Evolutionary conservation across 257 asterid species (phyloP).

Genomic region (Salvia hispanica): DNA sequence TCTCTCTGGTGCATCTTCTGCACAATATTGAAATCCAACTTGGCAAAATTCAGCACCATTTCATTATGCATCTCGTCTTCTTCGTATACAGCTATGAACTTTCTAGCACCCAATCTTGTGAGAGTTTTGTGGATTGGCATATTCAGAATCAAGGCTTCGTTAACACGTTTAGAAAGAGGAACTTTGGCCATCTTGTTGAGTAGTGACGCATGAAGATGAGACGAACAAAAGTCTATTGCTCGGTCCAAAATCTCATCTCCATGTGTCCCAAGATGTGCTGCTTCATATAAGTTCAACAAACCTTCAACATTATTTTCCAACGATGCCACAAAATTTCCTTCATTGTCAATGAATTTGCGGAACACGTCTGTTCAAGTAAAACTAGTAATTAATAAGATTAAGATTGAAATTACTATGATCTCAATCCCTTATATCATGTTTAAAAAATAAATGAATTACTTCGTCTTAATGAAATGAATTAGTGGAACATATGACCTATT

Average conservation of each 20-base stretch:
- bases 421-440: no score
- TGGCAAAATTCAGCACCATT: slow-evolving; percentile 1
- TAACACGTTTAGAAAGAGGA: not conserved
- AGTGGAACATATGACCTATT: no score
- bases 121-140: slow-evolving; percentile 14
- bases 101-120: slow-evolving; percentile 8
- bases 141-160: not conserved
- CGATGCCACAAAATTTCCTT: not conserved
- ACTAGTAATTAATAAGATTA: no score
- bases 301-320: slow-evolving; percentile 4
- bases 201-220: slow-evolving; percentile 1
- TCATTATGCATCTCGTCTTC: not conserved
- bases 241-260: slow-evolving; percentile 11
- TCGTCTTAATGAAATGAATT: no score
- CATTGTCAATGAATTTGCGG: not conserved
- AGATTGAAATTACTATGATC: no score
- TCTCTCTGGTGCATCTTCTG: slow-evolving; percentile 13
- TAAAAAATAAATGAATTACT: no score
- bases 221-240: slow-evolving; percentile 13
- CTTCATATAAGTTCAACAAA: slow-evolving; percentile 15
- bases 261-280: not conserved
- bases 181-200: not conserved
- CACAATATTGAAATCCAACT: slow-evolving; percentile 7
- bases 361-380: slow-evolving; percentile 4
- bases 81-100: slow-evolving; percentile 1